Conservation (phyloP, 1,284 basidiomycete species). For the Trametes pubescens region DNA sequence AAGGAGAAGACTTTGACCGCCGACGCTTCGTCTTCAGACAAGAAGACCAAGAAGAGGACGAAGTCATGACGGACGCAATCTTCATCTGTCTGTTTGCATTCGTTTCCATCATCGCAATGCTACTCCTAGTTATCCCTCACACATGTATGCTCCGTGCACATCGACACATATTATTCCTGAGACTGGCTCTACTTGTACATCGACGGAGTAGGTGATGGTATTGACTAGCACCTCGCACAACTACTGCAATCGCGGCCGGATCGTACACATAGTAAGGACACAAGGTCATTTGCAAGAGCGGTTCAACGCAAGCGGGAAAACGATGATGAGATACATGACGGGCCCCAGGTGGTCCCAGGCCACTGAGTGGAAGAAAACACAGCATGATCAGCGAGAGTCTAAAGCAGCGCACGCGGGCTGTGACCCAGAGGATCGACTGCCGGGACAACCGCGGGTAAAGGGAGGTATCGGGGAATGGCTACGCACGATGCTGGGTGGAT, state of each 20-base stretch:
- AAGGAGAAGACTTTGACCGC: neutral
- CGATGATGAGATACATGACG: neutral
- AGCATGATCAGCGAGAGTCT: slow-evolving; percentile 7
- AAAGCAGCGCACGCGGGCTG: neutral
- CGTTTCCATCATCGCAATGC: neutral
- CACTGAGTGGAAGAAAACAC: slow-evolving; percentile 8
- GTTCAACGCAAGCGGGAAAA: slow-evolving; percentile 11
- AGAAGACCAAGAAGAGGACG: slow-evolving; percentile 9
- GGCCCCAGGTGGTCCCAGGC: slow-evolving; percentile 6
- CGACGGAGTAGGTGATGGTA: slow-evolving; percentile 20
- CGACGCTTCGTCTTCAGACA: slow-evolving; percentile 6
- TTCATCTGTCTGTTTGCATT: neutral
- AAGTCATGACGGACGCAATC: slow-evolving; percentile 5
- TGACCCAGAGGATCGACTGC: neutral
- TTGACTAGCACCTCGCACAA: slow-evolving; percentile 15
- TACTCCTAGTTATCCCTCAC: neutral
- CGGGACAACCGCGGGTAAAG: no score
- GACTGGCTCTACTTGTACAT: slow-evolving; percentile 25
- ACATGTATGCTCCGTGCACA: neutral
- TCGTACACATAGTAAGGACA: slow-evolving; percentile 20
- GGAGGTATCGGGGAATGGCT: neutral
- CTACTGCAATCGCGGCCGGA: slow-evolving; percentile 7
- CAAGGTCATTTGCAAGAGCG: slow-evolving; percentile 15
- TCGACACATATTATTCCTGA: slow-evolving; percentile 24
- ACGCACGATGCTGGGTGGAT: slow-evolving; percentile 14